Conservation (phyloP, 352 stramenopile genomes). For the Globisporangium radiosum region DNA sequence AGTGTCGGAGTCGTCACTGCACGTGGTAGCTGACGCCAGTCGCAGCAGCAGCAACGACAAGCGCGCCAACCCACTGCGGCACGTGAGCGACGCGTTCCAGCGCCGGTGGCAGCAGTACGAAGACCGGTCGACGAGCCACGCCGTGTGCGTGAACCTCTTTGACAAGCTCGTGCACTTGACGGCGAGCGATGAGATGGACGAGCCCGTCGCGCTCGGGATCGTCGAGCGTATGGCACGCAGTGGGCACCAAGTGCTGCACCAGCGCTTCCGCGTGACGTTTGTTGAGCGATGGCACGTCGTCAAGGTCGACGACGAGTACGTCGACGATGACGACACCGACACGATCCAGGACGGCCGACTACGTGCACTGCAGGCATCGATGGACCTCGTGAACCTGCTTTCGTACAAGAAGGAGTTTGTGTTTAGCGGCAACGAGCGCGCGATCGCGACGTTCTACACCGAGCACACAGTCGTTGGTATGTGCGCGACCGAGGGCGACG, state of each 20-base stretch:
- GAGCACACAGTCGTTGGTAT: conserved; percentile 74
- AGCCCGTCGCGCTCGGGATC: conserved; percentile 42
- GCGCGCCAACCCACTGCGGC: conserved; percentile 34
- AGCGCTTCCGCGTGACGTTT: conserved; percentile 73
- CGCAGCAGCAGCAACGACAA: neutral
- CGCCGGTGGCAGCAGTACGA: conserved; percentile 48
- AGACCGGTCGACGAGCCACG: conserved; percentile 45
- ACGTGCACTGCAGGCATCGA: conserved; percentile 53
- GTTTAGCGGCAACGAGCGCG: conserved; percentile 58
- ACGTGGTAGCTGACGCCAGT: too few species aligned
- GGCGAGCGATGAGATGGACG: conserved; percentile 39
- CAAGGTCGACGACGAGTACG: conserved; percentile 41
- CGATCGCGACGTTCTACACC: conserved; percentile 68
- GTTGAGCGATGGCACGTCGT: conserved; percentile 70
- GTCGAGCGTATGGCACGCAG: conserved; percentile 46
- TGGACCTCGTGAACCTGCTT: conserved; percentile 80
- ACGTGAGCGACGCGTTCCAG: conserved; percentile 41
- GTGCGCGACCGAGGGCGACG: conserved; percentile 49
- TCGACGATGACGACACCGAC: conserved; percentile 17
- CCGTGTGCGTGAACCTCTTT: conserved; percentile 41
- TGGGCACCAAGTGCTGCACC: conserved; percentile 55
- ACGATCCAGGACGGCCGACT: conserved; percentile 35
- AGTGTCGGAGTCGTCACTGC: neutral
- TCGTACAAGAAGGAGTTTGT: conserved; percentile 87
- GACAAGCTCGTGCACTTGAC: conserved; percentile 34